These are phyloP conservation scores for Chlamydomonas urium DNA, from an alignment of 139 green algal genomes.

Conservation along the genomic window DNA sequence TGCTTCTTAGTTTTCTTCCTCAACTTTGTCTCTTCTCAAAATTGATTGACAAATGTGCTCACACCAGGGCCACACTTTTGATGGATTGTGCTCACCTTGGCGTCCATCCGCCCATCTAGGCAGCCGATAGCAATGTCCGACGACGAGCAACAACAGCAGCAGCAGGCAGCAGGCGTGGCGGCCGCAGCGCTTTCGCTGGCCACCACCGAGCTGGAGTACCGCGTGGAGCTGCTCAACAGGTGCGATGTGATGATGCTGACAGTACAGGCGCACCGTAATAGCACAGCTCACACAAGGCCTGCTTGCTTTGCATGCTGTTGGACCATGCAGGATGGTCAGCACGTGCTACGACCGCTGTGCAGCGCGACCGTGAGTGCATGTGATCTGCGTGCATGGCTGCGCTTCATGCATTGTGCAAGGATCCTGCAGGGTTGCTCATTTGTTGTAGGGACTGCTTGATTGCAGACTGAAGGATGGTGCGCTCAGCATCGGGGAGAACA, in stretches of 20 bases:
- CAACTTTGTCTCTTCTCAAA: no score
- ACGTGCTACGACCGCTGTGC: constrained; percentile 83
- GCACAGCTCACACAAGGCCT: no score
- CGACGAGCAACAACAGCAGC: constrained; percentile 4
- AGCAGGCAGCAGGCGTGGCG: not conserved
- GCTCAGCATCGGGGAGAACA: constrained; percentile 74
- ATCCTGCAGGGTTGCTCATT: not conserved
- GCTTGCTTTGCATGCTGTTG: not conserved
- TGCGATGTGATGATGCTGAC: constrained; percentile 23
- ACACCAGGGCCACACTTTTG: no score
- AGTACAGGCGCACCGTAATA: not conserved
- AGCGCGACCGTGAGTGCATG: constrained; percentile 69
- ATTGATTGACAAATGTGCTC: no score
- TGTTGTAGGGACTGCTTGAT: not conserved
- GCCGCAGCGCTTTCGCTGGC: constrained; percentile 61
- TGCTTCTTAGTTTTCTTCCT: no score
- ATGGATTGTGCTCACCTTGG: no score
- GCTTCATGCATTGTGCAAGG: not conserved
- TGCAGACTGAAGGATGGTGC: constrained; percentile 91
- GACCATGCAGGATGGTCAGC: constrained; percentile 72
- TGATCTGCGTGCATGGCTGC: not conserved
- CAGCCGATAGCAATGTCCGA: not conserved
- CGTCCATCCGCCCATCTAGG: no score
- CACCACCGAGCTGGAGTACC: constrained; percentile 89
- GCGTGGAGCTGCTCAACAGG: constrained; percentile 90